A percentile compares a stretch with the other conserved stretches of the same genome.
phyloP scores from a whole-genome alignment of 805 yeast species.

The Saccharomycopsis amapae region DNA sequence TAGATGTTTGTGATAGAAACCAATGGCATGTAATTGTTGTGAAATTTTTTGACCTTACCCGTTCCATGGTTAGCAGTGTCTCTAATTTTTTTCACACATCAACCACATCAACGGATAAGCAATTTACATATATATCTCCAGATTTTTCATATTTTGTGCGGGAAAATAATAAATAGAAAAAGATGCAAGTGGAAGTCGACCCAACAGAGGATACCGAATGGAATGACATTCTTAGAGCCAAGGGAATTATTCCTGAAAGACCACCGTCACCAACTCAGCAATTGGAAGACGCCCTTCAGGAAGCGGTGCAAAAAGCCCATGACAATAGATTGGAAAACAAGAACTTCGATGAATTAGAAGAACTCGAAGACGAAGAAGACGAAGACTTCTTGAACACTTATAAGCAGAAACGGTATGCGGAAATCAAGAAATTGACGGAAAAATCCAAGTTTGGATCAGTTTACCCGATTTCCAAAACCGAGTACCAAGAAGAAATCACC shows the following conservation, averaged over 20 bases:
- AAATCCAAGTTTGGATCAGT: conserved; percentile 66
- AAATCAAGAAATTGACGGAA: conserved; percentile 53
- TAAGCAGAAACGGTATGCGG: conserved; percentile 69
- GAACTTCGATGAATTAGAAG: conserved; percentile 77
- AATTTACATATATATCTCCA: too few relatives aligned
- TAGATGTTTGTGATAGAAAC: too few relatives aligned
- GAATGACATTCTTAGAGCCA: conserved; percentile 88
- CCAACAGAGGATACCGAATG: conserved; percentile 97
- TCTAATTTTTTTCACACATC: too few relatives aligned
- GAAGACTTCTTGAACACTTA: conserved; percentile 81
- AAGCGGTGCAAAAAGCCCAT: conserved; percentile 71
- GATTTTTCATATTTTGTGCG: too few relatives aligned
- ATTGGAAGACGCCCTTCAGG: conserved; percentile 80
- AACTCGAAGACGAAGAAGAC: conserved; percentile 84
- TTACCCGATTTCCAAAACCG: conserved; percentile 75
- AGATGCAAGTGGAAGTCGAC: conserved; percentile 67
- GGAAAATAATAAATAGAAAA: too few relatives aligned
- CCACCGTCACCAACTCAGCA: conserved; percentile 85
- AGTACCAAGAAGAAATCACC: conserved; percentile 80
- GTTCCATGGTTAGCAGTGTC: too few relatives aligned
- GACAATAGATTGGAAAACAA: conserved; percentile 75
- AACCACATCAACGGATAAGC: too few relatives aligned
- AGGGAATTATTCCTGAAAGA: conserved; percentile 88
- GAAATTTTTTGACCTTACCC: too few relatives aligned
- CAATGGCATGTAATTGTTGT: too few relatives aligned